Conservation (phyloP, 164 flowering plant species). For the Vitis labrusca region DNA sequence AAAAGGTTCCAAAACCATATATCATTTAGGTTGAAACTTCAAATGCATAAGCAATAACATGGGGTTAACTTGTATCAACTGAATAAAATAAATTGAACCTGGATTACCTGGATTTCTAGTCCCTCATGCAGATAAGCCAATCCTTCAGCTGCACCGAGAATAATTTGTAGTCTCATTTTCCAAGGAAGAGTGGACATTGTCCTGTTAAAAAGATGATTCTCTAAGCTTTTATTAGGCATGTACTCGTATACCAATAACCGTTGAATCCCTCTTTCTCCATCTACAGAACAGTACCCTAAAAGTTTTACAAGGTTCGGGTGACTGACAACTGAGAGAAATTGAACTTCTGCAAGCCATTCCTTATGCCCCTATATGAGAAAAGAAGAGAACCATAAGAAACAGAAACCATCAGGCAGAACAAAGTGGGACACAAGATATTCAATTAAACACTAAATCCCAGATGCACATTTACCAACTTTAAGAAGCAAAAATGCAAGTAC, state of each 20-base stretch:
- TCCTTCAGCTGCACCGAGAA: constrained; percentile 71
- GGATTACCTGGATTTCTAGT: constrained; percentile 57
- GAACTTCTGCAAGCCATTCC: constrained; percentile 69
- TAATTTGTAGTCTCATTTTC: constrained; percentile 54
- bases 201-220: constrained; percentile 54
- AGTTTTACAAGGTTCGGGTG: constrained; percentile 71
- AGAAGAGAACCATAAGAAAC: background rate
- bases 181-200: constrained; percentile 43
- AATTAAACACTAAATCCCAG: background rate
- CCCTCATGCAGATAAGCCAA: constrained; percentile 64
- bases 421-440: background rate
- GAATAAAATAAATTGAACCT: constrained; percentile 30
- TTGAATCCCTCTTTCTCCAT: constrained; percentile 63
- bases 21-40: background rate
- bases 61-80: background rate
- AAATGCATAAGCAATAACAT: background rate
- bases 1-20: background rate
- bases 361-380: constrained; percentile 53
- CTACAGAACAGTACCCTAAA: constrained; percentile 56
- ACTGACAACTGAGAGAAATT: constrained; percentile 57
- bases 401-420: background rate
- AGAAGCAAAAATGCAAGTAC: background rate
- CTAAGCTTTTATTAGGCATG: constrained; percentile 62
- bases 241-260: constrained; percentile 61
- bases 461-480: background rate